Evolutionary conservation across 1,139 yeast genomes (phyloP).

Genomic region (Debaryomyces nepalensis): DNA sequence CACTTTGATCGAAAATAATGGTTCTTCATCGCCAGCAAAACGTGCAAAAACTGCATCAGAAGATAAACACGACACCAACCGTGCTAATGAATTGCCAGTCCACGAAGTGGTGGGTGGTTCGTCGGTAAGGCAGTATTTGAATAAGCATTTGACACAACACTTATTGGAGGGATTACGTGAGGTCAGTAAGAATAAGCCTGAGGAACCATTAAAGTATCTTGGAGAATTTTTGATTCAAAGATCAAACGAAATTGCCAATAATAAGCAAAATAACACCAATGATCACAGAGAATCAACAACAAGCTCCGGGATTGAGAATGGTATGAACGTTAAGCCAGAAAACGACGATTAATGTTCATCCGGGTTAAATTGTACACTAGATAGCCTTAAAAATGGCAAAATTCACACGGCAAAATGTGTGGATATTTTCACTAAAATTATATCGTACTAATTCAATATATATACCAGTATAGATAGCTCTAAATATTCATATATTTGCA

Average conservation of each 20-base stretch:
- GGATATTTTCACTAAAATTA: background rate
- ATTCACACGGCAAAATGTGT: background rate
- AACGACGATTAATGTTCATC: background rate
- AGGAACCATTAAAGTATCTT: slow-evolving; percentile 67
- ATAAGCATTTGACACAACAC: slow-evolving; percentile 68
- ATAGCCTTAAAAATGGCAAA: background rate
- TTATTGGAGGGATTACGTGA: slow-evolving; percentile 71
- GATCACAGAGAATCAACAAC: too few relatives aligned
- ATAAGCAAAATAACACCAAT: too few relatives aligned
- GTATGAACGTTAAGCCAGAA: background rate
- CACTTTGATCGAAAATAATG: slow-evolving; percentile 1
- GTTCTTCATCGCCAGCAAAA: slow-evolving; percentile 14
- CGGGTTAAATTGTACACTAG: background rate
- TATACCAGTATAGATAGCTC: too few relatives aligned
- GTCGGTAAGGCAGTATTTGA: slow-evolving; percentile 76
- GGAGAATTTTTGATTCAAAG: slow-evolving; percentile 70
- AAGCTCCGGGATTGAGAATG: background rate
- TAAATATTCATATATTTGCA: too few relatives aligned
- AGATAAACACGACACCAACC: slow-evolving; percentile 4
- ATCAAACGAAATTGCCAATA: slow-evolving; percentile 24
- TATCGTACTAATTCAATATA: background rate
- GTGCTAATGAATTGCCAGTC: slow-evolving; percentile 27
- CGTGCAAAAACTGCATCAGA: slow-evolving; percentile 17
- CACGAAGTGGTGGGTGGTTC: slow-evolving; percentile 80
- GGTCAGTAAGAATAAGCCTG: slow-evolving; percentile 61